phyloP scores from a whole-genome alignment of 345 rosid species.

The Brassica incana region DNA sequence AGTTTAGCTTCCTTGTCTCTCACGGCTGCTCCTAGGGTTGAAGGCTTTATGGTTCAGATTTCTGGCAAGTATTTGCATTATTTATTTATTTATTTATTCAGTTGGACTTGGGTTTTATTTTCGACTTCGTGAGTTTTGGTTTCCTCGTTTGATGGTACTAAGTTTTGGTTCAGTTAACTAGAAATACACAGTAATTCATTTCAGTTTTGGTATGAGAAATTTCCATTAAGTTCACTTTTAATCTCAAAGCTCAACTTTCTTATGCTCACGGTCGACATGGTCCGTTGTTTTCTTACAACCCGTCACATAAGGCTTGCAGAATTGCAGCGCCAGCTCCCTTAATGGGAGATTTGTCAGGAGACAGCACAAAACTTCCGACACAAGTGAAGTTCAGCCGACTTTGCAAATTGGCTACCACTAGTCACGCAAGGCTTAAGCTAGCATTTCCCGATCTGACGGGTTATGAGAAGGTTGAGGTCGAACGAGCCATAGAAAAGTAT shows the following conservation, averaged over 20 bases:
- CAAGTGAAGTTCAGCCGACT: constrained; percentile 67
- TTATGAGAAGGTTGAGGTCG: constrained; percentile 59
- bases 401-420: constrained; percentile 60
- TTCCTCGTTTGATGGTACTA: too few species aligned
- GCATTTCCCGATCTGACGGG: constrained; percentile 56
- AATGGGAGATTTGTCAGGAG: constrained; percentile 49
- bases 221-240: background rate
- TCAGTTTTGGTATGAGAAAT: background rate
- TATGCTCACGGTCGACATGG: background rate
- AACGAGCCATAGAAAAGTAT: constrained; percentile 60
- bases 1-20: constrained; percentile 53
- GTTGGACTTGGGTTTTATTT: too few species aligned
- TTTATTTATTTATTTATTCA: too few species aligned
- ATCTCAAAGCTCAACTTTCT: background rate
- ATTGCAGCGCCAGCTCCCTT: constrained; percentile 45
- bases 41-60: constrained; percentile 60
- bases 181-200: background rate
- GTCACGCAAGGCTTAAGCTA: constrained; percentile 62
- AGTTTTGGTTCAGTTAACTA: too few species aligned
- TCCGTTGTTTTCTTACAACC: background rate
- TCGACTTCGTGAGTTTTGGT: too few species aligned
- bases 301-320: constrained; percentile 6
- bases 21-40: constrained; percentile 59
- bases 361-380: constrained; percentile 37
- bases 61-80: constrained; percentile 42